Conservation (phyloP, 2,329 filamentous ascomycete genomes). For the Neopestalotiopsis clavispora region DNA sequence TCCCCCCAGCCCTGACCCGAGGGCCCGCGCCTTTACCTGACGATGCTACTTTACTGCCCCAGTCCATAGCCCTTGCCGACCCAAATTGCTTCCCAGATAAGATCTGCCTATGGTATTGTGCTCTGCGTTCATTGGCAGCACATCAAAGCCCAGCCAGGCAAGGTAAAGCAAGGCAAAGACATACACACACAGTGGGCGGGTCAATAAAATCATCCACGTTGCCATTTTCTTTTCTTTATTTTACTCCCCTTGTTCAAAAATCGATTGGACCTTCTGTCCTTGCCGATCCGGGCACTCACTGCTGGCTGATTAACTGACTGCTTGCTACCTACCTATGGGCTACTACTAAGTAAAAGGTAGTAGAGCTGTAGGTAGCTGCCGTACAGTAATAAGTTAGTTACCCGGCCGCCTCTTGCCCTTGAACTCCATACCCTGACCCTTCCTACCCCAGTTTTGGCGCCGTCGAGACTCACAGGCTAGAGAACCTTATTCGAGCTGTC, state of each 20-base stretch:
- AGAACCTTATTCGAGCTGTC: conserved; percentile 13
- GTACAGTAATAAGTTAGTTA: background rate
- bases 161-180: background rate
- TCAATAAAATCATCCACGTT: background rate
- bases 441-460: conserved; percentile 10
- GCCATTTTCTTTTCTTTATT: background rate
- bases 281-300: background rate
- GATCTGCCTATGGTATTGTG: conserved; percentile 2
- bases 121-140: background rate
- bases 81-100: background rate
- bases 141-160: background rate
- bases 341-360: background rate
- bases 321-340: background rate
- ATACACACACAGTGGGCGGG: background rate
- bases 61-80: background rate
- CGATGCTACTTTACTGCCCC: background rate
- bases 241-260: background rate
- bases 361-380: background rate
- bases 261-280: background rate
- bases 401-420: background rate
- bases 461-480: conserved; percentile 5
- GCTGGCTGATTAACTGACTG: background rate
- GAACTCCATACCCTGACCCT: conserved; percentile 5
- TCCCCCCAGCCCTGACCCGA: background rate
- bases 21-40: background rate